Percentiles rank a stretch among this genome's conserved stretches.
Conservation (phyloP, 345 rosid genomes). For the Draba incana region DNA sequence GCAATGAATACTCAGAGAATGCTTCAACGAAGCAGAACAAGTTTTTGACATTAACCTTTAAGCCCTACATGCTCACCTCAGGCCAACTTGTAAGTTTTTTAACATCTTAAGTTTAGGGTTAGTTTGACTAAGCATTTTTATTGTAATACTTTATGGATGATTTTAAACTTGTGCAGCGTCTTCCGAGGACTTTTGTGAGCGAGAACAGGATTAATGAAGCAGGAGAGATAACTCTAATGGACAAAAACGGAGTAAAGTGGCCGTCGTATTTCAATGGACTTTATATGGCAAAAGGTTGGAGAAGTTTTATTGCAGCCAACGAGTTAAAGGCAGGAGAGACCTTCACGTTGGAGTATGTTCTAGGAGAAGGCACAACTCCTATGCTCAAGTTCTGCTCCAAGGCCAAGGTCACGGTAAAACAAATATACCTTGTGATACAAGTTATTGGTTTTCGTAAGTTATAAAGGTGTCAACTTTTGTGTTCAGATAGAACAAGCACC, state of each 20-base stretch:
- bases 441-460: background rate
- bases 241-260: constrained; percentile 25
- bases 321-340: constrained; percentile 6
- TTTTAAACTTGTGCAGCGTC: constrained; percentile 16
- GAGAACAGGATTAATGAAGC: background rate
- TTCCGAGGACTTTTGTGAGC: background rate
- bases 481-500: background rate
- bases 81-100: constrained; percentile 13
- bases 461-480: background rate
- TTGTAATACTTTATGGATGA: background rate
- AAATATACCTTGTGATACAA: background rate
- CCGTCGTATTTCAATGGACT: background rate
- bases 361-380: constrained; percentile 5
- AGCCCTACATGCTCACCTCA: constrained; percentile 2
- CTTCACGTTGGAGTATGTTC: constrained; percentile 23
- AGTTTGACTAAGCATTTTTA: background rate
- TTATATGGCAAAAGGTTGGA: constrained; percentile 12
- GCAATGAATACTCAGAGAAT: background rate
- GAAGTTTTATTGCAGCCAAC: background rate
- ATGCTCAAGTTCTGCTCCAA: constrained; percentile 15
- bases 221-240: constrained; percentile 8
- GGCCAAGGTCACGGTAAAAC: background rate
- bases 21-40: background rate
- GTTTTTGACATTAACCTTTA: constrained; percentile 1
- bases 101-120: background rate